Conservation (phyloP, 371 early-diverging fungal genomes). For the Mortierella sp. region DNA sequence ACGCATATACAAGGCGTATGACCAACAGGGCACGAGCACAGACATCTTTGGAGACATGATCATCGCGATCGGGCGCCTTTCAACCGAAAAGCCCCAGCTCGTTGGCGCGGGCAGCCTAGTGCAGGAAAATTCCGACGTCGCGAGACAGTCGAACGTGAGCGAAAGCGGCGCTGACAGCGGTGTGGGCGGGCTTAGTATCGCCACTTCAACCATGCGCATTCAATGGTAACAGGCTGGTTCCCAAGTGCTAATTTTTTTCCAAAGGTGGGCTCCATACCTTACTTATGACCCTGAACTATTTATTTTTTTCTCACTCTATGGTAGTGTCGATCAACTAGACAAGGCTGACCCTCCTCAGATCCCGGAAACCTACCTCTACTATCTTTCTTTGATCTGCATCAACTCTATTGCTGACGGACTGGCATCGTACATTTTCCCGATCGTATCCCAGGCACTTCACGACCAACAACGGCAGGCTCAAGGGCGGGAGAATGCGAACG, state of each 20-base stretch:
- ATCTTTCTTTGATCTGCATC: conserved; percentile 78
- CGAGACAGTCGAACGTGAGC: conserved; percentile 22
- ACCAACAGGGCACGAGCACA: conserved; percentile 73
- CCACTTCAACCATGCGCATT: conserved; percentile 73
- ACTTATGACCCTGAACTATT: too few species aligned
- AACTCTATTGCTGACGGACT: conserved; percentile 78
- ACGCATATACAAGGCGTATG: conserved; percentile 82
- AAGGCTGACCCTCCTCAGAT: conserved; percentile 90
- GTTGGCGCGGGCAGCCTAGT: conserved; percentile 66
- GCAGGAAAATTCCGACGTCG: conserved; percentile 46
- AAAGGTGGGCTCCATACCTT: too few species aligned
- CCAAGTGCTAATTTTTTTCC: neutral
- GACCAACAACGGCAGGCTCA: conserved; percentile 36
- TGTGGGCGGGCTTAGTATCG: conserved; percentile 59
- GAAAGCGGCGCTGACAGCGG: conserved; percentile 39
- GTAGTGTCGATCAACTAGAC: conserved; percentile 91
- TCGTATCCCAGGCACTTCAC: conserved; percentile 60
- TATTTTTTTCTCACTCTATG: neutral
- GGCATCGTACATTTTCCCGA: conserved; percentile 73
- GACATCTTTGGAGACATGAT: conserved; percentile 88
- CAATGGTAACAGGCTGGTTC: conserved; percentile 68
- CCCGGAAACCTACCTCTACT: conserved; percentile 90
- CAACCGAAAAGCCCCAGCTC: conserved; percentile 81
- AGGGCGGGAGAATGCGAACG: conserved; percentile 15
- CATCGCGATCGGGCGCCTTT: conserved; percentile 79